Base-by-base conservation (phyloP, 2,329 filamentous ascomycete species). In the Colletotrichum zoysiae region DNA sequence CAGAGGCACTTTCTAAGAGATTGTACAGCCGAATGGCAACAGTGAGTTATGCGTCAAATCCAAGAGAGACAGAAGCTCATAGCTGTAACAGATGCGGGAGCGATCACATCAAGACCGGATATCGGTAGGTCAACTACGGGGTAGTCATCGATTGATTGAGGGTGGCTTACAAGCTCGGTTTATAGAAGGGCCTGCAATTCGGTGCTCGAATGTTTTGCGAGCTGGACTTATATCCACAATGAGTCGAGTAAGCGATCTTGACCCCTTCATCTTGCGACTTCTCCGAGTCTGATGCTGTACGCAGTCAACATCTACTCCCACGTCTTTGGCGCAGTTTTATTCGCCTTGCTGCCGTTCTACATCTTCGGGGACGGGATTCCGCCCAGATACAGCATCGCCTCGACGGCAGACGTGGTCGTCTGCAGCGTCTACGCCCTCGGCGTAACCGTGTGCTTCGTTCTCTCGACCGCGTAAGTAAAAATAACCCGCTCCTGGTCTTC, bases 291-390 rank as follows among this genome's bases (percentile, higher is more conserved):
- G 9, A 65, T 11, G 26, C 23, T 33, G 6, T 26, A 14, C 12
- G 6, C 51, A 84, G 83, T 86, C 20, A 86, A 86, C 73, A 86
- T 86, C 23, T 83, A 80, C 71, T 85, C 84, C 1, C 85, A 86
- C 72, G 70, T 84, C 2, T 46, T 84, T 44, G 85, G 84, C 9
- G 78, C 81, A 2, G n/a, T 79, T 5, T 20, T 85, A 23, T 86
- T 86, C 75, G 57, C 81, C 11, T 69, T 71, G 14, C 73, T 85
- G 51, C 82, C 83, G 1, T 35, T 80, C 18, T 79, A 79, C 61
- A 69, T 83, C 33, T 84, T 83, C 74, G 76, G 73, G 23, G 76
- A 78, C 3, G 76, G 80, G 23, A 76, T 85, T 5, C 78, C 79
- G 8, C 77, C 80, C 7, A 77, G 82, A 26, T 83, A 82, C 73